Conservation (phyloP, 2,329 filamentous ascomycete species). For the Rasamsonia emersonii region DNA sequence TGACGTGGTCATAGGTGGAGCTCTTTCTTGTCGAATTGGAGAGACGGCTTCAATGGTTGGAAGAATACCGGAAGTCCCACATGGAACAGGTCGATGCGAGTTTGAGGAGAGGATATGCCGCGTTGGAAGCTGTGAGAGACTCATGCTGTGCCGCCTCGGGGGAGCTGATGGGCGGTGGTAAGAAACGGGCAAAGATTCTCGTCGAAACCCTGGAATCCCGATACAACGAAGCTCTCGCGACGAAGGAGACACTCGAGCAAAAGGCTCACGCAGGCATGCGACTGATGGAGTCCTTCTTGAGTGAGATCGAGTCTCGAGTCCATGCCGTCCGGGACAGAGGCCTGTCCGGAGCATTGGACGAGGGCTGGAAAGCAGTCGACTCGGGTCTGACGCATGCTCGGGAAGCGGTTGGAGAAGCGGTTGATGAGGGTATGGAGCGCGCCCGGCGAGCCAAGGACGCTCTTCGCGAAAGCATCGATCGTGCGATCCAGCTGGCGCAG, state of each 20-base stretch:
- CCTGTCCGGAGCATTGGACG: constrained; percentile 67
- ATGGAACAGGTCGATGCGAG: constrained; percentile 74
- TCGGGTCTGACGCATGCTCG: constrained; percentile 66
- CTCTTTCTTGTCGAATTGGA: constrained; percentile 68
- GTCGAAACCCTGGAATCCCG: constrained; percentile 84
- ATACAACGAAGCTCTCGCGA: constrained; percentile 77
- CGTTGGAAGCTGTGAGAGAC: constrained; percentile 75
- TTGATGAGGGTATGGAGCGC: constrained; percentile 72
- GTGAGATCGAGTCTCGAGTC: constrained; percentile 74
- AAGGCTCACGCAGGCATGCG: constrained; percentile 84
- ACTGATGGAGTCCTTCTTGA: constrained; percentile 74
- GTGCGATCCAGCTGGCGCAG: constrained; percentile 64
- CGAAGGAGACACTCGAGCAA: constrained; percentile 79
- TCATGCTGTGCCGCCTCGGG: constrained; percentile 85
- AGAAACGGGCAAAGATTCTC: constrained; percentile 74
- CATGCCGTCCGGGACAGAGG: constrained; percentile 72
- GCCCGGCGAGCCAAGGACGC: constrained; percentile 75
- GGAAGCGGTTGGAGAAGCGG: constrained; percentile 65
- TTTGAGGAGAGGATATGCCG: constrained; percentile 75
- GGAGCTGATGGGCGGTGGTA: constrained; percentile 79
- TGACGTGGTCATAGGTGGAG: constrained; percentile 28
- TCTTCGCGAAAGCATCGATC: constrained; percentile 75
- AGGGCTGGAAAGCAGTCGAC: constrained; percentile 71
- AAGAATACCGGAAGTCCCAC: constrained; percentile 75
- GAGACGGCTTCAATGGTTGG: constrained; percentile 75